Percentiles rank a stretch among this genome's conserved stretches.
phyloP scores from a whole-genome alignment of 371 early-diverging fungal genomes.

The Capillidium heterosporum region DNA sequence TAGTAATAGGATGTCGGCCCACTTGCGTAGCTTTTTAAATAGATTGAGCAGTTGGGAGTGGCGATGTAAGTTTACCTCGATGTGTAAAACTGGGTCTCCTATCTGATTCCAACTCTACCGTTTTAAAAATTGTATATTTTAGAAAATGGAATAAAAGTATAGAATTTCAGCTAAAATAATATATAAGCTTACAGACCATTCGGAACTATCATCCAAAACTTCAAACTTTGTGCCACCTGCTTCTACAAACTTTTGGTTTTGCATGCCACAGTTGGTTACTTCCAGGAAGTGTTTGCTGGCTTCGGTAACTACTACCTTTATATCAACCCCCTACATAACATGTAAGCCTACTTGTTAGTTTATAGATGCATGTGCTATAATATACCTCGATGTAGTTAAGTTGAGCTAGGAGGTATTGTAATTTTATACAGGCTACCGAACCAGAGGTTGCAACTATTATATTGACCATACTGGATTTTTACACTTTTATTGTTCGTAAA shows the following conservation, averaged over 20 bases:
- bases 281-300: neutral
- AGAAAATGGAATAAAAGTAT: neutral
- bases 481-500: too few relatives aligned
- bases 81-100: constrained; percentile 85
- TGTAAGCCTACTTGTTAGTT: too few relatives aligned
- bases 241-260: neutral
- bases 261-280: neutral
- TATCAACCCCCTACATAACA: too few relatives aligned
- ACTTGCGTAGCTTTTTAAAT: constrained; percentile 54
- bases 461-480: too few relatives aligned
- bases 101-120: constrained; percentile 61
- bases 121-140: neutral
- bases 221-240: neutral
- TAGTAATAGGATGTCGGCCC: constrained; percentile 82
- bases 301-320: neutral
- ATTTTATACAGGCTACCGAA: too few relatives aligned
- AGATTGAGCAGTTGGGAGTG: neutral
- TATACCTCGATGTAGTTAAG: too few relatives aligned
- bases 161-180: neutral
- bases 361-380: too few relatives aligned
- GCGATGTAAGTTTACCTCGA: constrained; percentile 38
- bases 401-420: too few relatives aligned
- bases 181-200: neutral
- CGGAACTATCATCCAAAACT: neutral
- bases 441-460: too few relatives aligned